Percentiles rank a stretch among this genome's conserved stretches.
These are phyloP conservation scores for Saccharomyces hybrid DNA, from an alignment of 1,139 yeast genomes.

Conservation along the genomic window DNA sequence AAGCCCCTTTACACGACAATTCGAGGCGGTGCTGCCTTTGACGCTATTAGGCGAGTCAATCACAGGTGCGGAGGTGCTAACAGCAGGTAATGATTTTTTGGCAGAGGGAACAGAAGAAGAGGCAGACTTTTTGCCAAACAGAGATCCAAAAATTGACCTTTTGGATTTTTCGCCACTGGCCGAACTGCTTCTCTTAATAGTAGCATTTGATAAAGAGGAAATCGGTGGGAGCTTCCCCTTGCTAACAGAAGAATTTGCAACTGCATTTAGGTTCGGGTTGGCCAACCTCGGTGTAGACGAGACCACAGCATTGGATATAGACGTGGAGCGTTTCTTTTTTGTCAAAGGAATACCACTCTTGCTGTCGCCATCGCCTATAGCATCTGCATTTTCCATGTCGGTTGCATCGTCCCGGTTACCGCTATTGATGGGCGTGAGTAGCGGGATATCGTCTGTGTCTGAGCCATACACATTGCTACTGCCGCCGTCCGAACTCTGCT, in stretches of 20 bases:
- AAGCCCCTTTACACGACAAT: neutral
- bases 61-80: neutral
- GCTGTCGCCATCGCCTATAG: neutral
- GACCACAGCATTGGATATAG: conserved; percentile 1
- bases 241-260: neutral
- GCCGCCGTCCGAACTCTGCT: neutral
- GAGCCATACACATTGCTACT: neutral
- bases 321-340: conserved; percentile 4
- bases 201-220: conserved; percentile 5
- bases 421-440: neutral
- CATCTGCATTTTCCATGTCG: neutral
- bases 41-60: neutral
- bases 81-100: neutral
- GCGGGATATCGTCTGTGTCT: neutral
- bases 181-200: conserved; percentile 12
- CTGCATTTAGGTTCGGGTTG: neutral
- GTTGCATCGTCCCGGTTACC: neutral
- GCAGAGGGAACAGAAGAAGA: conserved; percentile 1
- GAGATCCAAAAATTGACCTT: conserved; percentile 21
- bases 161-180: conserved; percentile 12
- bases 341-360: neutral
- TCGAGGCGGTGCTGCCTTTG: neutral
- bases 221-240: conserved; percentile 7
- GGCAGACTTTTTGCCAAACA: conserved; percentile 19
- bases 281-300: neutral